Base-by-base conservation (phyloP, 257 asterid genomes). In the Agastache rugosa region DNA sequence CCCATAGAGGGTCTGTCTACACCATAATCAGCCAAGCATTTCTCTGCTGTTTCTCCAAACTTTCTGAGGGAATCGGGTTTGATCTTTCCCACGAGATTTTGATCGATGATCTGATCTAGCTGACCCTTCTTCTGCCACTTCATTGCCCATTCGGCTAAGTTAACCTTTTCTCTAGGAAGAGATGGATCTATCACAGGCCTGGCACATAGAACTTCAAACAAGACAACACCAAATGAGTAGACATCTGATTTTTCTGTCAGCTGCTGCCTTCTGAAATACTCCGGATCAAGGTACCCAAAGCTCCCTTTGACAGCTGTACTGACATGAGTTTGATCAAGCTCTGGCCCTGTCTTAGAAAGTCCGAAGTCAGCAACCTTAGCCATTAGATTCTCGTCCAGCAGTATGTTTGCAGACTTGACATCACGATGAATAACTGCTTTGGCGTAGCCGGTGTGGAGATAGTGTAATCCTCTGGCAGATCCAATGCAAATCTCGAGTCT, bases 221-320 rank as follows among this genome's bases (percentile, higher is more conserved):
- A 69, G 53, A 87, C 93, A 2, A 87, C 90, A 5, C 90, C 90
- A 34, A 87, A 87, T 3, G 92, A 87, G 86, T 87, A 87, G 3
- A 87, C 86, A 22, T 87, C 88, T 1, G 89, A 83, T 77, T 87
- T 87, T 25, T 85, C 91, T 0, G 91, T 86, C 65, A 86, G 75
- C 63, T 84, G 91, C 72, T 86, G 89, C 75, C 88, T 73, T 48
- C 89, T 80, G 83, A 84, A 86, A 6, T 86, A 86, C 71, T 86
- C 91, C 0, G 91, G 91, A 55, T 87, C 91, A 0, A 87, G 79
- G 77, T 87, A 86, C 2, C 91, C 91, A 17, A 86, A 86, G 17
- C 91, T 86, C 62, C 91, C 91, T 77, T 85, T 87, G 1, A 85
- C 92, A 16, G 92, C 87, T 2, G 93, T 87, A 41, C 93, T 85